These are phyloP conservation scores for Neurospora cerealis DNA, from an alignment of 495 filamentous ascomycete genomes.

Conservation along the genomic window DNA sequence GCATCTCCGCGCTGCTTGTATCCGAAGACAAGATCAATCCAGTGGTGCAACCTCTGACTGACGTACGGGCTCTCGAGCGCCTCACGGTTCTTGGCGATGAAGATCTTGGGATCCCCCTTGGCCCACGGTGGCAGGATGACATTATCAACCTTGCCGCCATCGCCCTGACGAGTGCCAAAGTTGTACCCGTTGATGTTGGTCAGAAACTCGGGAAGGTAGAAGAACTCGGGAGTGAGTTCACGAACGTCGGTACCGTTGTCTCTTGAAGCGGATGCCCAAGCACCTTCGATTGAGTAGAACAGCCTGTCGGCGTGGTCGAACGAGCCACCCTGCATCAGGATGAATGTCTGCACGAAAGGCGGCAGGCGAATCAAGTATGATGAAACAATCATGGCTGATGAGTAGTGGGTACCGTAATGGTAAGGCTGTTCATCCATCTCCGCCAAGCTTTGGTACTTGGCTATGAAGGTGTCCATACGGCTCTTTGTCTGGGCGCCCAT, in stretches of 20 bases:
- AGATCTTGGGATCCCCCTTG: constrained; percentile 91
- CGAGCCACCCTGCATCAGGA: constrained; percentile 92
- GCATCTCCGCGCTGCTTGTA: constrained; percentile 92
- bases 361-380: constrained; percentile 93
- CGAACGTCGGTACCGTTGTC: constrained; percentile 90
- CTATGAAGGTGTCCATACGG: constrained; percentile 65
- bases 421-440: constrained; percentile 90
- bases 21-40: constrained; percentile 95
- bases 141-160: constrained; percentile 65
- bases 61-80: constrained; percentile 92
- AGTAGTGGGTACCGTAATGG: constrained; percentile 98
- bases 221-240: constrained; percentile 93
- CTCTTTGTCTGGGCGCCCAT: constrained; percentile 86
- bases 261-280: constrained; percentile 82
- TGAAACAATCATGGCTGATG: constrained; percentile 96
- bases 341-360: constrained; percentile 90
- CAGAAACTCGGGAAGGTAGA: constrained; percentile 89
- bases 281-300: constrained; percentile 85
- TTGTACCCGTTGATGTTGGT: constrained; percentile 88
- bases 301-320: constrained; percentile 95
- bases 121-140: constrained; percentile 91
- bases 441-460: constrained; percentile 76
- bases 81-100: constrained; percentile 88
- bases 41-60: constrained; percentile 78
- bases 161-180: constrained; percentile 77